Conservation (phyloP, 495 filamentous ascomycete species). For the Chaetomium tenue region DNA sequence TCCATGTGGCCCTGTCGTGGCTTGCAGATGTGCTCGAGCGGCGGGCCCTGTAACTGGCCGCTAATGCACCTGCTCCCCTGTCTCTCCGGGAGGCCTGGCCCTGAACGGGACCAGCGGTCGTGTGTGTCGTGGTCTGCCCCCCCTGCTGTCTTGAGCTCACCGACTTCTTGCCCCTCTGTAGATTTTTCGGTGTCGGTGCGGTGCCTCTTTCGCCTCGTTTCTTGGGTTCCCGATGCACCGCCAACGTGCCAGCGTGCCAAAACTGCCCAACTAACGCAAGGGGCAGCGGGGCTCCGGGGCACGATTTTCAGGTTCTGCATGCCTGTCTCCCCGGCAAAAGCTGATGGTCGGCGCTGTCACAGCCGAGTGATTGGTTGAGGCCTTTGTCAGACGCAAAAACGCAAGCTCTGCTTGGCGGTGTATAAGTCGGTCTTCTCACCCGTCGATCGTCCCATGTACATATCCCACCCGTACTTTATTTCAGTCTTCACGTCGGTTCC, state of each 20-base stretch:
- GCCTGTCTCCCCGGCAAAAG: constrained; percentile 3
- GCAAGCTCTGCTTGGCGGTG: constrained; percentile 18
- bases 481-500: background rate
- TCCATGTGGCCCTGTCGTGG: constrained; percentile 32
- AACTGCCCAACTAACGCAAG: constrained; percentile 22
- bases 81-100: constrained; percentile 24
- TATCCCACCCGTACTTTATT: constrained; percentile 1
- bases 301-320: constrained; percentile 1
- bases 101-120: constrained; percentile 22
- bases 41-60: constrained; percentile 29
- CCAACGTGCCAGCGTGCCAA: constrained; percentile 18
- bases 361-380: constrained; percentile 2
- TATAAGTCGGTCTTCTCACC: constrained; percentile 17
- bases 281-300: constrained; percentile 14
- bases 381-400: constrained; percentile 14
- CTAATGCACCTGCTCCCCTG: constrained; percentile 32
- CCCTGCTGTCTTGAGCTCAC: constrained; percentile 37
- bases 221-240: constrained; percentile 8
- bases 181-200: constrained; percentile 32
- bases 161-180: constrained; percentile 33
- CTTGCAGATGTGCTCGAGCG: constrained; percentile 30
- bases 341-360: constrained; percentile 1
- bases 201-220: constrained; percentile 15
- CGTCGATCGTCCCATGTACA: background rate
- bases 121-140: constrained; percentile 21